Evolutionary conservation across 2,329 filamentous ascomycete species (phyloP).

Genomic region (Bipolaris zeicola): DNA sequence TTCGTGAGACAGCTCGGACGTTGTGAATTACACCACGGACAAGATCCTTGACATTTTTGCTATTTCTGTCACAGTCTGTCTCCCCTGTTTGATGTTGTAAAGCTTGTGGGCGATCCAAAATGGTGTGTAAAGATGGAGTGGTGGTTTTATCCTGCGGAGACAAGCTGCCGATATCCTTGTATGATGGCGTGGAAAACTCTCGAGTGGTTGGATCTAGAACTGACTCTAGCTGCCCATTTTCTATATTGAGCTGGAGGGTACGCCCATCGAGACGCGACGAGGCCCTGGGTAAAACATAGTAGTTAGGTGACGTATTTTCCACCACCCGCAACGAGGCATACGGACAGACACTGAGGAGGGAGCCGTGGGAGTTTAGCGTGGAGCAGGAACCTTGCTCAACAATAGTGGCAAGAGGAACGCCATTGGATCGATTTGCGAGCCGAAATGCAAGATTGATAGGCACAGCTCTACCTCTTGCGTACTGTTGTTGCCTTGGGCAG

Average conservation of each 20-base stretch:
- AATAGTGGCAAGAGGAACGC: constrained; percentile 52
- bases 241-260: constrained; percentile 23
- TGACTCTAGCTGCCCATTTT: constrained; percentile 19
- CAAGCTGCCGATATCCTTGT: constrained; percentile 9
- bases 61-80: constrained; percentile 9
- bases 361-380: constrained; percentile 46
- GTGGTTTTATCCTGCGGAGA: constrained; percentile 10
- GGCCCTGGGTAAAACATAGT: constrained; percentile 11
- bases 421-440: constrained; percentile 40
- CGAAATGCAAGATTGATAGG: constrained; percentile 35
- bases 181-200: constrained; percentile 1
- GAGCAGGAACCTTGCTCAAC: constrained; percentile 51
- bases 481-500: constrained; percentile 23
- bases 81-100: constrained; percentile 10
- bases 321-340: constrained; percentile 22
- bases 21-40: constrained; percentile 31
- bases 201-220: neutral
- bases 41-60: constrained; percentile 25
- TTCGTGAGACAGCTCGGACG: constrained; percentile 29
- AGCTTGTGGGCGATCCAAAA: constrained; percentile 9
- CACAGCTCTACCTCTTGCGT: constrained; percentile 23
- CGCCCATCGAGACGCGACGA: constrained; percentile 29
- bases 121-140: constrained; percentile 15
- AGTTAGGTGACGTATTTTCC: constrained; percentile 24
- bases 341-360: constrained; percentile 30